Conservation (phyloP, 257 asterid species). For the Anisodus acutangulus region DNA sequence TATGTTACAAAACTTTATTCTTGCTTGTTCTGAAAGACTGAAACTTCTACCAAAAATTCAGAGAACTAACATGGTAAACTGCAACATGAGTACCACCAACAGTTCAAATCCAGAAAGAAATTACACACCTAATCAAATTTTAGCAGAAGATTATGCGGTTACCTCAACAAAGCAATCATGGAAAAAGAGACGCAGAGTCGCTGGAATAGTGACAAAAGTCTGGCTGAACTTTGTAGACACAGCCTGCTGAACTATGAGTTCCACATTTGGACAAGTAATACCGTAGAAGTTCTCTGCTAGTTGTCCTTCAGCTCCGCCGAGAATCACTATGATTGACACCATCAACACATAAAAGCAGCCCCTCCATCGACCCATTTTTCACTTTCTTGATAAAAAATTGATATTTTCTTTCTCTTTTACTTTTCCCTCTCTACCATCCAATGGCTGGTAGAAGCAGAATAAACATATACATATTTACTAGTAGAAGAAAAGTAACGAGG, state of each 20-base stretch:
- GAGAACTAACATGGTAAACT: background rate
- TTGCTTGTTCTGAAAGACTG: background rate
- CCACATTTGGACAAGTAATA: slow-evolving; percentile 61
- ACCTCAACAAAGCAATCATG: slow-evolving; percentile 84
- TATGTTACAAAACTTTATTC: background rate
- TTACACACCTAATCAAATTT: background rate
- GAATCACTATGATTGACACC: slow-evolving; percentile 29
- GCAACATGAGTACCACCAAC: background rate
- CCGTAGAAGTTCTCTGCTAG: slow-evolving; percentile 55
- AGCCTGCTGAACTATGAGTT: slow-evolving; percentile 50
- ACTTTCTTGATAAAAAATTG: background rate
- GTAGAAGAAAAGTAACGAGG: slow-evolving; percentile 4
- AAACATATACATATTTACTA: background rate
- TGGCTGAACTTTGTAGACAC: slow-evolving; percentile 51
- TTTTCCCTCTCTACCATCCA: slow-evolving; percentile 2
- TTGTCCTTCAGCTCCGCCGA: slow-evolving; percentile 51
- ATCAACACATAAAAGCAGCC: slow-evolving; percentile 40
- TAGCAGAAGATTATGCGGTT: background rate
- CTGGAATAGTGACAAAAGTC: slow-evolving; percentile 64
- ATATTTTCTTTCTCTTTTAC: background rate
- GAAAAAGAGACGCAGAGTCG: slow-evolving; percentile 72
- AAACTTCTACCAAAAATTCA: background rate
- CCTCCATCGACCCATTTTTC: slow-evolving; percentile 38
- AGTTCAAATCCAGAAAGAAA: background rate
- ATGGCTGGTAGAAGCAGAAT: background rate